Evolutionary conservation across 768 basidiomycete species (phyloP), one percentile per base, ranked within the genome.

Genomic region (Saitozyma sp.): DNA sequence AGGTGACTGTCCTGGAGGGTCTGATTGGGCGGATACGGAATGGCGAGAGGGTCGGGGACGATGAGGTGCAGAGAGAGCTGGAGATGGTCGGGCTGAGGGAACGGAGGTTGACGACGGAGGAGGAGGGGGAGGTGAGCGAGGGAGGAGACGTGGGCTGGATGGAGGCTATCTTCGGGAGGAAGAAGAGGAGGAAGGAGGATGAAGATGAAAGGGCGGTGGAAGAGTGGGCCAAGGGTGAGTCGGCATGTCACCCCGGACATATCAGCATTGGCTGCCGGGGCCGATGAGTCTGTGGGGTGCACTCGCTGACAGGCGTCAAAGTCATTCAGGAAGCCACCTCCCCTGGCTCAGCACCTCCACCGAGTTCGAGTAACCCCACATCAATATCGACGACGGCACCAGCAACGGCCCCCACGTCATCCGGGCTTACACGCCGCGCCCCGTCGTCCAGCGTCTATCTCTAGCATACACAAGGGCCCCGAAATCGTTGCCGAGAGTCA

Each of bases 11-110:
- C 2, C 66, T 80, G 41, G 70, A 76, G 53, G 61, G 65, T 2
- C 41, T 80, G 37, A 57, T 79, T 8, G 56, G 50, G 2, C 62
- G 66, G 19, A 53, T 67, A 17, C 56, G 57, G 40, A 55, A 55
- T 14, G 69, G 66, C n/a, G 61, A 59, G 8, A 41, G 17, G 17
- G 43, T 71, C 5, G 58, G 53, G 38, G 70, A 75, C 42, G 69
- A 66, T 17, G 71, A 74, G 39, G 56, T 79, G 9, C 70, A 77
- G 57, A 64, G 78, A 40, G 74, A 77, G 50, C 55, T 80, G 53
- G 78, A 79, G 64, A 69, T 79, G 66, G 80, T 80, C 11, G 80
- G 80, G 9, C 54, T 80, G 20, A 68, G 74, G 41, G 78, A 79
- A 59, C 50, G 78, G n/a, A 70, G 57, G 17, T 53, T 70, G 46